Percentiles rank a stretch among this genome's conserved stretches.
Evolutionary conservation across 768 basidiomycete genomes (phyloP).

Genomic region (Gloeophyllum trabeum): DNA sequence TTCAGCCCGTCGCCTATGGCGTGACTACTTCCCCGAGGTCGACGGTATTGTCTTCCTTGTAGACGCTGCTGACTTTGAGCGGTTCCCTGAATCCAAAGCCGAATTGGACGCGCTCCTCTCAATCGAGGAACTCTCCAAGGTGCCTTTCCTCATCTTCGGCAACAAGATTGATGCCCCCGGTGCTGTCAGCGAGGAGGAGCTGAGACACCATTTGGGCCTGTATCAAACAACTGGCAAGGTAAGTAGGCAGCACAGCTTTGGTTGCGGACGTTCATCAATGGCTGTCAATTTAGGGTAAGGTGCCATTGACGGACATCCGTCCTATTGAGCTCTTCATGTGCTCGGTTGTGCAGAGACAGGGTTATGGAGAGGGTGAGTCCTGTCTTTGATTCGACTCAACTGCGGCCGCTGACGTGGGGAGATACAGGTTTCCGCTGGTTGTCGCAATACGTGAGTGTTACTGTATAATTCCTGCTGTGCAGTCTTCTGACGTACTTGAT

Average conservation of each 20-base stretch:
- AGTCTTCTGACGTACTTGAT: too few species aligned
- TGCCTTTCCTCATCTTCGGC: constrained; percentile 96
- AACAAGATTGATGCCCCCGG: constrained; percentile 99
- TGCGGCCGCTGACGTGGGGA: neutral
- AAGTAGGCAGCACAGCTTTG: too few species aligned
- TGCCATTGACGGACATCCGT: constrained; percentile 90
- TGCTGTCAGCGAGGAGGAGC: constrained; percentile 94
- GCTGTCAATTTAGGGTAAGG: constrained; percentile 64
- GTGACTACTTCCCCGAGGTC: constrained; percentile 99
- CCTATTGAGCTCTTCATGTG: constrained; percentile 99
- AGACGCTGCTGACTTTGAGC: constrained; percentile 94
- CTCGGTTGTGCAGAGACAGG: constrained; percentile 97
- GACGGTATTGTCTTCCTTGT: constrained; percentile 98
- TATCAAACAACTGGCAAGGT: constrained; percentile 99
- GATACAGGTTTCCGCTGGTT: constrained; percentile 82
- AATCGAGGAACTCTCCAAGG: constrained; percentile 91
- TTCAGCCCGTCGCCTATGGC: constrained; percentile 92
- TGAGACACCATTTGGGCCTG: constrained; percentile 88
- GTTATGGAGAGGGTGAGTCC: constrained; percentile 82
- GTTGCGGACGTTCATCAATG: neutral
- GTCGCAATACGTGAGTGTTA: constrained; percentile 86
- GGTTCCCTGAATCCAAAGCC: constrained; percentile 92
- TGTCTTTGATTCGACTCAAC: constrained; percentile 1
- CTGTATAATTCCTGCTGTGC: too few species aligned
- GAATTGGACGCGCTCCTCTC: constrained; percentile 93